A percentile compares a stretch with the other conserved stretches of the same genome.
These are phyloP conservation scores for Halophytophthora polymorphica DNA, from an alignment of 352 stramenopile genomes.

Conservation along the genomic window DNA sequence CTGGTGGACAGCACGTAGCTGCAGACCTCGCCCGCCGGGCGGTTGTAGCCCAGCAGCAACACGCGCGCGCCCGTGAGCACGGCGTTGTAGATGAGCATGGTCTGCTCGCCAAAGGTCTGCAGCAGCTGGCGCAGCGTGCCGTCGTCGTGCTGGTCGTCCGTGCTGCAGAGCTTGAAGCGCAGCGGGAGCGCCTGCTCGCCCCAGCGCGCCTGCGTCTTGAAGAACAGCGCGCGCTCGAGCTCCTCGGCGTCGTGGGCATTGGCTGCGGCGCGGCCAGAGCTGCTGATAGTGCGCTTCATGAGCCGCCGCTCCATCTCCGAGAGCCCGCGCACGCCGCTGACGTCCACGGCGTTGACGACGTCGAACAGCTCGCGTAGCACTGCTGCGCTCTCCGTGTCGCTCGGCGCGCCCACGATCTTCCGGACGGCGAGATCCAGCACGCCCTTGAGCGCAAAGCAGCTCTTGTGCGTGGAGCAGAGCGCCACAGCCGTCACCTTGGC, in stretches of 20 bases:
- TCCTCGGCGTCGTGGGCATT: slow-evolving; percentile 41
- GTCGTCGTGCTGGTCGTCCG: slow-evolving; percentile 81
- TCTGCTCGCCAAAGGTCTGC: slow-evolving; percentile 80
- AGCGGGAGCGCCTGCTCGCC: slow-evolving; percentile 60
- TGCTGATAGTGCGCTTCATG: slow-evolving; percentile 73
- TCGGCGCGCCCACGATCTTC: slow-evolving; percentile 56
- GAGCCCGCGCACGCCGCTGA: slow-evolving; percentile 53
- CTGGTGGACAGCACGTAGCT: slow-evolving; percentile 86
- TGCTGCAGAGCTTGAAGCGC: slow-evolving; percentile 81
- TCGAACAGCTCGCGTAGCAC: slow-evolving; percentile 62
- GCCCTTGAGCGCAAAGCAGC: slow-evolving; percentile 70
- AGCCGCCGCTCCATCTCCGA: slow-evolving; percentile 71
- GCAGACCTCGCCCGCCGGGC: slow-evolving; percentile 77
- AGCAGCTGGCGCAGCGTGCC: slow-evolving; percentile 66
- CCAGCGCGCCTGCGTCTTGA: slow-evolving; percentile 53
- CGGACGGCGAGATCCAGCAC: slow-evolving; percentile 71
- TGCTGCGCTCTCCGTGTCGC: slow-evolving; percentile 32
- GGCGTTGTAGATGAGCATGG: slow-evolving; percentile 84
- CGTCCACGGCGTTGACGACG: slow-evolving; percentile 73
- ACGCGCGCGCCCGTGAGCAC: slow-evolving; percentile 78
- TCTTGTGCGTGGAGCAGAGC: slow-evolving; percentile 79
- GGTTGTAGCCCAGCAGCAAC: slow-evolving; percentile 82
- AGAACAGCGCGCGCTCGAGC: slow-evolving; percentile 58
- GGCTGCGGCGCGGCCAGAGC: slow-evolving; percentile 27
- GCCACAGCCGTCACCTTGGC: slow-evolving; percentile 82